Base-by-base conservation (phyloP, 202 grass and related monocot species). In the Bolboschoenoplectus hybrid region DNA sequence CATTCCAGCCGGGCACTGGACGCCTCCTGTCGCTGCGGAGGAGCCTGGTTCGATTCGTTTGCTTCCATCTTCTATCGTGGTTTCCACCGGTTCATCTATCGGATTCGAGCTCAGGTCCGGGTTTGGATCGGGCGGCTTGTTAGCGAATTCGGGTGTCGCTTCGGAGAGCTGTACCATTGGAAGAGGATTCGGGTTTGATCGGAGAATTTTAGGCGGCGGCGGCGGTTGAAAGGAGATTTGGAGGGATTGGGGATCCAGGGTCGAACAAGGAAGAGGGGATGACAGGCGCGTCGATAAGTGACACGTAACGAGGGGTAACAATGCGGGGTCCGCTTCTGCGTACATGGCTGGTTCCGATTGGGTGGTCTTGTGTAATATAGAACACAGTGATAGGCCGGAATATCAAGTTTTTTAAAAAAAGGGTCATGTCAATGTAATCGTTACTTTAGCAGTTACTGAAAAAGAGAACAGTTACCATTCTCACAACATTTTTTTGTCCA, bases 151-250 rank as follows among this genome's bases (percentile, higher is more conserved):
- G 89, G 67, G 32, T 76, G 66, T 67, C 78, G 72, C 85, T 91
- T 93, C 85, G 82, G 88, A 81, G 78, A 68, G 63, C 5, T 58
- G 55, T 20, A 63, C 53, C 78, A 68, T 26, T 77, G 85, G 87
- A 76, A 40, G 60, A 58, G 79, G 87, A 88, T 86, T 86, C 87
- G 70, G 87, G 89, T 81, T 93, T 89, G 81, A 80, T 62, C 87
- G 87, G 72, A 91, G 81, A 81, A 91, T 86, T 57, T 91, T 81
- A 40, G 85, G 71, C 55, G 71, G 81, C 16, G 74, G 82, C 43
- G 72, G 53, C 72, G 65, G 65, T 26, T 26, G 58, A 85, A 66
- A 13, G 43, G 64, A 20, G 63, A 36, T 65, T 35, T 67, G 38
- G 51, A 56, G 77, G 51, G 62, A 88, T 55, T 74, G 39, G 76